These are phyloP conservation scores for Paecilomyces variotii DNA, from an alignment of 2,329 filamentous ascomycete species.

Conservation along the genomic window DNA sequence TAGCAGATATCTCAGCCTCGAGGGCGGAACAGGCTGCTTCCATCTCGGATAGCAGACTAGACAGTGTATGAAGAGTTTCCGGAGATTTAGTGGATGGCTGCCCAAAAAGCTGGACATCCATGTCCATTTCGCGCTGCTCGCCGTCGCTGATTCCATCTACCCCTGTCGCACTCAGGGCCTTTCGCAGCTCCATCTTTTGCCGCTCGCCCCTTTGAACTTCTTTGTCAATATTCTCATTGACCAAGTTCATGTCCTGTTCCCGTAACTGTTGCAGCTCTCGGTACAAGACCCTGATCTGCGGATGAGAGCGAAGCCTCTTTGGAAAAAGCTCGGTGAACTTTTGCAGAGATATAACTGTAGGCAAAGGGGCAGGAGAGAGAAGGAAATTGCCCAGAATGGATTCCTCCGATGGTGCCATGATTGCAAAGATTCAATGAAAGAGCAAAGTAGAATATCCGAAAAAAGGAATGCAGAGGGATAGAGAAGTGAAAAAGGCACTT, in stretches of 20 bases:
- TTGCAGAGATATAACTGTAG: slow-evolving; percentile 62
- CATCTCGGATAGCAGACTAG: slow-evolving; percentile 60
- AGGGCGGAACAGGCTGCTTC: slow-evolving; percentile 58
- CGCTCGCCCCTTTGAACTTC: slow-evolving; percentile 28
- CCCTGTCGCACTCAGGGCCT: slow-evolving; percentile 20
- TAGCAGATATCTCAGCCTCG: slow-evolving; percentile 57
- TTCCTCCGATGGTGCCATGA: slow-evolving; percentile 66
- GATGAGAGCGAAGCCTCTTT: slow-evolving; percentile 54
- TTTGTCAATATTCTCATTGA: slow-evolving; percentile 47
- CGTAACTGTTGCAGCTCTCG: slow-evolving; percentile 71
- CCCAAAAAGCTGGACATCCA: slow-evolving; percentile 55
- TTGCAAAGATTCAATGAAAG: slow-evolving; percentile 11
- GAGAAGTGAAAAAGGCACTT: background rate
- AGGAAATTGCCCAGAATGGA: slow-evolving; percentile 72
- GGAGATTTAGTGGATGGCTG: slow-evolving; percentile 28
- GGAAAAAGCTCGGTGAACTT: slow-evolving; percentile 75
- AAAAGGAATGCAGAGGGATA: background rate
- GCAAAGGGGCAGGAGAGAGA: slow-evolving; percentile 65
- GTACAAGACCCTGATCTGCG: slow-evolving; percentile 64
- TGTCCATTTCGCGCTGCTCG: slow-evolving; percentile 33
- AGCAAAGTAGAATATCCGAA: slow-evolving; percentile 1
- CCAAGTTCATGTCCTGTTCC: slow-evolving; percentile 57
- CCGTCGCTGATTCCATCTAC: slow-evolving; percentile 24
- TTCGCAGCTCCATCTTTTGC: slow-evolving; percentile 31
- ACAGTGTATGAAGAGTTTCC: slow-evolving; percentile 51